A percentile compares a stretch with the other conserved stretches of the same genome.
These are phyloP conservation scores for Graphilbum sp. DNA, from an alignment of 2,329 filamentous ascomycete species.

Conservation along the genomic window DNA sequence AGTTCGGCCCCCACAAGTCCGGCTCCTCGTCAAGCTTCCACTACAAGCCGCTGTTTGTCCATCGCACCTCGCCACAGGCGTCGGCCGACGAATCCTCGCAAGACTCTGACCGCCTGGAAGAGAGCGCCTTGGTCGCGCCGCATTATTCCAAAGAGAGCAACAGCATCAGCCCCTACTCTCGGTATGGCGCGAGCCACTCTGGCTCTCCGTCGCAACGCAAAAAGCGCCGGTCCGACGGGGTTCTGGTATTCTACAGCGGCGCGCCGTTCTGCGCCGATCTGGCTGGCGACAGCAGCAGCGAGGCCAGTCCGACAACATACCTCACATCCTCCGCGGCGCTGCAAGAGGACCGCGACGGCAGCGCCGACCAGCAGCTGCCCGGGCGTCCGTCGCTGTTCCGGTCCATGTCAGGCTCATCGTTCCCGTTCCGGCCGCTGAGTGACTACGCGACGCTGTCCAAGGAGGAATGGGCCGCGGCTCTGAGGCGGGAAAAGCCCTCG, in stretches of 20 bases:
- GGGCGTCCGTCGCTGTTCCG: conserved; percentile 17
- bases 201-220: conserved; percentile 29
- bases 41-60: conserved; percentile 47
- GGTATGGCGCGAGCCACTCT: conserved; percentile 30
- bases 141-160: conserved; percentile 13
- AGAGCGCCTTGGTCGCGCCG: conserved; percentile 17
- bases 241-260: conserved; percentile 71
- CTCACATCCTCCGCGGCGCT: conserved; percentile 28
- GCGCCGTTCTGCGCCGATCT: conserved; percentile 69
- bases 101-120: conserved; percentile 26
- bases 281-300: conserved; percentile 40
- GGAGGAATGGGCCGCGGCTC: conserved; percentile 4
- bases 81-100: conserved; percentile 29
- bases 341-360: conserved; percentile 8
- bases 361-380: not conserved
- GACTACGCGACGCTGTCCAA: conserved; percentile 14
- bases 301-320: conserved; percentile 29
- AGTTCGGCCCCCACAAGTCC: conserved; percentile 21
- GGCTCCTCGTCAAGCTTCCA: conserved; percentile 35
- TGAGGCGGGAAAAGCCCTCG: not conserved
- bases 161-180: conserved; percentile 25
- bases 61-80: conserved; percentile 28
- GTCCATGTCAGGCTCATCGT: conserved; percentile 33
- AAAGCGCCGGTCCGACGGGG: conserved; percentile 47
- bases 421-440: conserved; percentile 32